Percentiles rank a stretch among this genome's conserved stretches.
phyloP scores from a whole-genome alignment of 1,284 basidiomycete genomes.

The Baeospora myosura region DNA sequence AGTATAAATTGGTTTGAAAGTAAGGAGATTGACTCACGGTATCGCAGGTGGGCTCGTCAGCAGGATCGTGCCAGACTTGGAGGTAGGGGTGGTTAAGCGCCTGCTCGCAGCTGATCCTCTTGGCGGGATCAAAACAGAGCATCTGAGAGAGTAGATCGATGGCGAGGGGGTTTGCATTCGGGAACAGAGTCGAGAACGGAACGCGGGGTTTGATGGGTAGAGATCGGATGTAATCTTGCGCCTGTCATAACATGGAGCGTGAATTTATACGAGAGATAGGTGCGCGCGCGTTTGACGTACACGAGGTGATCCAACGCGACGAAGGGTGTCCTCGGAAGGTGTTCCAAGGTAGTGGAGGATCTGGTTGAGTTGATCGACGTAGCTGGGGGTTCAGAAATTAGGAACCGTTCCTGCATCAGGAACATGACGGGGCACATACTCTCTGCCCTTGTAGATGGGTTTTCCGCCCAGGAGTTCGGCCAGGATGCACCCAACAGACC shows the following conservation, averaged over 20 bases:
- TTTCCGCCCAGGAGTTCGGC: slow-evolving; percentile 95
- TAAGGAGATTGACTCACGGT: slow-evolving; percentile 35
- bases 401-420: slow-evolving; percentile 5
- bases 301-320: slow-evolving; percentile 87
- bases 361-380: slow-evolving; percentile 98
- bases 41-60: slow-evolving; percentile 80
- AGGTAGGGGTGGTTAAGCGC: slow-evolving; percentile 94
- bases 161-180: slow-evolving; percentile 87
- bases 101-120: slow-evolving; percentile 92
- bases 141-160: slow-evolving; percentile 90
- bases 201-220: slow-evolving; percentile 94
- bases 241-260: slow-evolving; percentile 37
- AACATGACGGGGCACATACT: slow-evolving; percentile 45
- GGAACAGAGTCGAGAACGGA: slow-evolving; percentile 87
- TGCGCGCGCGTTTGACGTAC: slow-evolving; percentile 34
- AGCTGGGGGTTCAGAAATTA: slow-evolving; percentile 37
- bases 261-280: not conserved
- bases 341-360: slow-evolving; percentile 97
- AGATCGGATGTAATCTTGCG: slow-evolving; percentile 97
- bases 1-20: slow-evolving; percentile 10
- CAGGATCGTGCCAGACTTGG: slow-evolving; percentile 91
- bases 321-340: slow-evolving; percentile 91
- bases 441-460: slow-evolving; percentile 97
- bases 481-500: slow-evolving; percentile 97
- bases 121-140: slow-evolving; percentile 93